These are phyloP conservation scores for Ceratobasidium sp. DNA, from an alignment of 1,284 basidiomycete species.

Conservation along the genomic window DNA sequence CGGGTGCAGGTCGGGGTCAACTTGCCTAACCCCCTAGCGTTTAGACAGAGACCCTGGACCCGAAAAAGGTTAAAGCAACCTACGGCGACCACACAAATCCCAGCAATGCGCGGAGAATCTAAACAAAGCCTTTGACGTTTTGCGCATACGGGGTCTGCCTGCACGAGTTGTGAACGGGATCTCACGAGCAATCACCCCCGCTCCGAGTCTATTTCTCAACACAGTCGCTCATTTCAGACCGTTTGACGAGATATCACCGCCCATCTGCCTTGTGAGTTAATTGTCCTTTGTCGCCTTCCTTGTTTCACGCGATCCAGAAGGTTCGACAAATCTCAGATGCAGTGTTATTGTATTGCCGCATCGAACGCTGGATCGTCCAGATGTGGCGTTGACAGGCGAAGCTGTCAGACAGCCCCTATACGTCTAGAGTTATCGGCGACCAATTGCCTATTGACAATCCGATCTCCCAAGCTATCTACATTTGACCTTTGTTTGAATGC, in stretches of 20 bases:
- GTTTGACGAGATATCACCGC: neutral
- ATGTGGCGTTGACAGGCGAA: neutral
- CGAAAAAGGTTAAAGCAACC: constrained; percentile 2
- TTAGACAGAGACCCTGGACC: neutral
- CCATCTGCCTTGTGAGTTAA: neutral
- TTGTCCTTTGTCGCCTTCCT: neutral
- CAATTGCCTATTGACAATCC: neutral
- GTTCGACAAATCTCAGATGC: neutral
- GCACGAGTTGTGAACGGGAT: constrained; percentile 2
- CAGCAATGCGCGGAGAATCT: neutral
- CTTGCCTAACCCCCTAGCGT: neutral
- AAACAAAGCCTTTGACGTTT: neutral
- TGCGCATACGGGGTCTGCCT: too few species aligned
- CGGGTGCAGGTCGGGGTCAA: neutral
- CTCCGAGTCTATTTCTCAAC: constrained; percentile 3
- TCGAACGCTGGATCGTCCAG: neutral
- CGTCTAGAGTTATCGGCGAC: neutral
- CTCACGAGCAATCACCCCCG: neutral
- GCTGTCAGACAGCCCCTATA: neutral
- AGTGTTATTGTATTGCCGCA: neutral
- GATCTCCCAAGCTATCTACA: neutral
- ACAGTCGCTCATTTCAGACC: neutral
- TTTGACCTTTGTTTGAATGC: too few species aligned
- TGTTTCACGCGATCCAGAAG: neutral
- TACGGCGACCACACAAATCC: constrained; percentile 11